Percentiles rank a stretch among this genome's conserved stretches.
Evolutionary conservation across 2,329 filamentous ascomycete genomes (phyloP).

Genomic region (Stromatinia cepivora): DNA sequence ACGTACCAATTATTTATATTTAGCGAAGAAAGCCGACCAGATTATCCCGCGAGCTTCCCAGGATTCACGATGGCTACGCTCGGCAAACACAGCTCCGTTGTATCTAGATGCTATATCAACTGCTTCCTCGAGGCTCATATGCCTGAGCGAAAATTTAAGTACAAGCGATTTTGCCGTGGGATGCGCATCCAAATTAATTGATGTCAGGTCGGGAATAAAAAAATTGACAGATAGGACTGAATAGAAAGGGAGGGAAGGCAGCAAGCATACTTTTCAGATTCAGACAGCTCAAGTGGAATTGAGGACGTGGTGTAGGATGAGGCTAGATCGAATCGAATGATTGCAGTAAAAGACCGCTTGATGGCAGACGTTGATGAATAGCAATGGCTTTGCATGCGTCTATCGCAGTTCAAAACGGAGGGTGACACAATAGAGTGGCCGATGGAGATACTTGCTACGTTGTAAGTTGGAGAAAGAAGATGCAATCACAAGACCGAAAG

Average conservation of each 20-base stretch:
- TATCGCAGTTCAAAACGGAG: neutral
- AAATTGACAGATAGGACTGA: neutral
- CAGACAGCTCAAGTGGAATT: neutral
- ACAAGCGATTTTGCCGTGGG: neutral
- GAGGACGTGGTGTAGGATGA: neutral
- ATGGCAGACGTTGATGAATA: neutral
- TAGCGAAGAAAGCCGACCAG: neutral
- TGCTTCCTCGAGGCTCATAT: neutral
- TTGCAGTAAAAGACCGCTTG: too few species aligned
- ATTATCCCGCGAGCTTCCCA: slow-evolving; percentile 1
- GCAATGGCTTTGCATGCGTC: too few species aligned
- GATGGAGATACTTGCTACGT: neutral
- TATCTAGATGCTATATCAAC: neutral
- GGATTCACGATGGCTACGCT: neutral
- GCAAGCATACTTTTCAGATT: neutral
- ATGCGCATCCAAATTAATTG: neutral
- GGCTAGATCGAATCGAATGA: neutral
- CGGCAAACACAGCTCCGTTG: neutral
- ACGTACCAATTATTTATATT: neutral
- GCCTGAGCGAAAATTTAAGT: neutral
- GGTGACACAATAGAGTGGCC: neutral
- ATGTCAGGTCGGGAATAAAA: neutral
- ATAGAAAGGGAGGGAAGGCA: rapidly evolving
- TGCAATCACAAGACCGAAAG: neutral
- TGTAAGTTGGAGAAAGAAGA: neutral